phyloP scores from a whole-genome alignment of 768 basidiomycete genomes.

The Mrakia hoshinonis region DNA sequence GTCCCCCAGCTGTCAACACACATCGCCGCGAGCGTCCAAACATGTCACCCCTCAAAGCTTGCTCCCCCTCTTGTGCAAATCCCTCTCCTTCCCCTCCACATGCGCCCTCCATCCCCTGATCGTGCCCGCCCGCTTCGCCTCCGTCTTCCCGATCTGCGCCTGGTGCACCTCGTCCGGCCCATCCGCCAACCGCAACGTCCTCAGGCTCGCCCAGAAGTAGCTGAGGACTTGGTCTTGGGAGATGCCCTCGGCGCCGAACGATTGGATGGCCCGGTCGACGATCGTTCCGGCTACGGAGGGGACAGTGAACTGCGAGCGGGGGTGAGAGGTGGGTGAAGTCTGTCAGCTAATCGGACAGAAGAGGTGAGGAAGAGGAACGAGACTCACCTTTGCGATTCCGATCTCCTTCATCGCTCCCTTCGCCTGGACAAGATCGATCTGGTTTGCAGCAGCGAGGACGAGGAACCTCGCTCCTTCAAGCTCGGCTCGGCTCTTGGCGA shows the following conservation, averaged over 20 bases:
- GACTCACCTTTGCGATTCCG: conserved; percentile 79
- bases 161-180: conserved; percentile 67
- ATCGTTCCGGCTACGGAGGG: conserved; percentile 81
- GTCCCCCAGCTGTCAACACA: too few species aligned
- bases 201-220: conserved; percentile 61
- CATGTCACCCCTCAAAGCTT: too few species aligned
- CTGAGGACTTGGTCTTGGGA: conserved; percentile 83
- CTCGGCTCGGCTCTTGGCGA: conserved; percentile 85
- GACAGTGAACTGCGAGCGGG: conserved; percentile 72
- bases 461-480: conserved; percentile 80
- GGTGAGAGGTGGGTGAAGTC: neutral
- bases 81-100: neutral
- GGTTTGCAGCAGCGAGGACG: conserved; percentile 82
- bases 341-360: neutral
- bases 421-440: conserved; percentile 84
- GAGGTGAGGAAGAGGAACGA: too few species aligned
- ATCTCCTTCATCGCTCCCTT: conserved; percentile 97
- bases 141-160: conserved; percentile 84
- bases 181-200: conserved; percentile 63
- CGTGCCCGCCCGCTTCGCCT: conserved; percentile 41
- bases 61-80: neutral
- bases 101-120: neutral
- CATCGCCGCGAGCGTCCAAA: too few species aligned
- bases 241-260: conserved; percentile 92
- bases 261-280: conserved; percentile 91